Conservation (phyloP, 2,329 filamentous ascomycete genomes). For the Macrophomina tecta region DNA sequence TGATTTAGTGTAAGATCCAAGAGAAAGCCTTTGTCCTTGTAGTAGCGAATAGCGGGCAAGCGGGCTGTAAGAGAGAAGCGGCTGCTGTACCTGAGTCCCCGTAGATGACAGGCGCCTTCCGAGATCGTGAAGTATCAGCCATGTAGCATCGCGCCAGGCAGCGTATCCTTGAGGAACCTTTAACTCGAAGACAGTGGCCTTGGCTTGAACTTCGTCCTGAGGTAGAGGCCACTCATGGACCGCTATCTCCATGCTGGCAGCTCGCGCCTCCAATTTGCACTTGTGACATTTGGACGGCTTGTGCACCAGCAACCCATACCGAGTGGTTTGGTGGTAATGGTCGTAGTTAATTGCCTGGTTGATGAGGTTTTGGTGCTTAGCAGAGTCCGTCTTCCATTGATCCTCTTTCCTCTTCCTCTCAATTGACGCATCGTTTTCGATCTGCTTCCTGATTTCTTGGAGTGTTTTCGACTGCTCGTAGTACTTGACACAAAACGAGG, state of each 20-base stretch:
- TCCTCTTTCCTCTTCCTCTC: neutral
- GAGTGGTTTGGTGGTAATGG: too few species aligned
- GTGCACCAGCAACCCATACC: too few species aligned
- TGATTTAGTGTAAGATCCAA: constrained; percentile 12
- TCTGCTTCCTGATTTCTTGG: constrained; percentile 43
- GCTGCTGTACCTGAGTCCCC: neutral
- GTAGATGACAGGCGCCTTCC: neutral
- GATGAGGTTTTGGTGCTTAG: neutral
- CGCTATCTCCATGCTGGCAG: constrained; percentile 41
- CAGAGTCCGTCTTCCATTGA: neutral
- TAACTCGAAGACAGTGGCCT: constrained; percentile 60
- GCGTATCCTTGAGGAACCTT: constrained; percentile 2
- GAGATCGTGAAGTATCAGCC: constrained; percentile 5
- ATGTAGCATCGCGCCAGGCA: constrained; percentile 27
- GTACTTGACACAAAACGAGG: constrained; percentile 54
- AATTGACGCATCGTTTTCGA: constrained; percentile 48
- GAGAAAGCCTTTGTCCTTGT: neutral
- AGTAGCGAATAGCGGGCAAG: neutral
- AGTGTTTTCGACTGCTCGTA: constrained; percentile 54
- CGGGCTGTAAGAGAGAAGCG: neutral
- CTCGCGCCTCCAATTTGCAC: neutral
- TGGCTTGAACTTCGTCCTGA: constrained; percentile 35
- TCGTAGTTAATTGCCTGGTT: neutral
- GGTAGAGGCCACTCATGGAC: constrained; percentile 66
- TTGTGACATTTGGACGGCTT: neutral